These are phyloP conservation scores for Excoecaria cochinchinensis DNA, from an alignment of 345 rosid genomes.

Conservation along the genomic window DNA sequence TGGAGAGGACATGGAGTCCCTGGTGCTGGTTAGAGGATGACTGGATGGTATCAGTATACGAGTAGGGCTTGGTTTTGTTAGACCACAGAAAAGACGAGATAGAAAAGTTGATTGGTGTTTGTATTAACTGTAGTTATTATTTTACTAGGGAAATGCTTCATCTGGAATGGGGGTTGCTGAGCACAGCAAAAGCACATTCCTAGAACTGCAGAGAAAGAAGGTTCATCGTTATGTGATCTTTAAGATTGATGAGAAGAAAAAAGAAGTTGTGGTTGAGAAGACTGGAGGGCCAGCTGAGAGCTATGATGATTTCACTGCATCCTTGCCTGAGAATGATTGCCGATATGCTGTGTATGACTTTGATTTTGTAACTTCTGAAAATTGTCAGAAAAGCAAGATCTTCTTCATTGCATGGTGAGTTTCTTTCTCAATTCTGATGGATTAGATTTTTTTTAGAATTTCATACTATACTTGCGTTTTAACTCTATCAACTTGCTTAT, in stretches of 20 bases:
- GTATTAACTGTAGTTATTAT: neutral
- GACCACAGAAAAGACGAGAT: neutral
- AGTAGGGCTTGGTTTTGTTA: too few species aligned
- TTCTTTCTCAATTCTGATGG: slow-evolving; percentile 14
- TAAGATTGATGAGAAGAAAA: slow-evolving; percentile 60
- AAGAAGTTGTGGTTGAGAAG: slow-evolving; percentile 63
- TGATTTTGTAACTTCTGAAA: slow-evolving; percentile 71
- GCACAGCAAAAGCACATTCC: slow-evolving; percentile 51
- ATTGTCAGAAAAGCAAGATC: slow-evolving; percentile 79
- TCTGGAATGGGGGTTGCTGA: slow-evolving; percentile 82
- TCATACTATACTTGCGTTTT: neutral
- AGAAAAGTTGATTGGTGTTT: neutral
- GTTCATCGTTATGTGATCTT: slow-evolving; percentile 60
- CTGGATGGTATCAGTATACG: neutral
- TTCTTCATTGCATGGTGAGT: slow-evolving; percentile 78
- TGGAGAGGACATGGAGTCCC: neutral
- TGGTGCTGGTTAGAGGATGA: neutral
- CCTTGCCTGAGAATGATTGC: slow-evolving; percentile 70
- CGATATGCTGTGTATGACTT: slow-evolving; percentile 75
- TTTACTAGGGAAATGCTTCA: slow-evolving; percentile 58
- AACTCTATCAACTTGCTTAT: neutral
- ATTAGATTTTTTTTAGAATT: neutral
- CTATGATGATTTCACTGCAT: slow-evolving; percentile 65
- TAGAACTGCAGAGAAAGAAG: slow-evolving; percentile 73
- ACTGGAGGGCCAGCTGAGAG: slow-evolving; percentile 59